A percentile compares a stretch with the other conserved stretches of the same genome.
These are phyloP conservation scores for Lecanoromycetidae sp. DNA, from an alignment of 2,329 filamentous ascomycete genomes.

Conservation along the genomic window DNA sequence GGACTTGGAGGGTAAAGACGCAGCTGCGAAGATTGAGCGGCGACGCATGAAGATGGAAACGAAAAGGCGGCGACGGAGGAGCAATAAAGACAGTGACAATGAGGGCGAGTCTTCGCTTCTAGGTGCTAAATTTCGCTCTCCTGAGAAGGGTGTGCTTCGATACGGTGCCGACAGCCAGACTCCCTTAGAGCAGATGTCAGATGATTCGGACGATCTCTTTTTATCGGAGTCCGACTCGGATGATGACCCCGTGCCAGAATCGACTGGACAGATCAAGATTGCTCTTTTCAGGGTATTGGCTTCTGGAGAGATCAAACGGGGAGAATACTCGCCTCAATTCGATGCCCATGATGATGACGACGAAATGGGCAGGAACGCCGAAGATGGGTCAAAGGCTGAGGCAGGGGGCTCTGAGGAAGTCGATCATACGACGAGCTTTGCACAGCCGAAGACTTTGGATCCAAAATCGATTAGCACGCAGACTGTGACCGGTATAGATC, in stretches of 20 bases:
- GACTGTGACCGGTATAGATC: conserved; percentile 96
- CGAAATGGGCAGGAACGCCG: conserved; percentile 41
- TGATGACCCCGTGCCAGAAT: conserved; percentile 78
- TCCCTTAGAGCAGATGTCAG: conserved; percentile 60
- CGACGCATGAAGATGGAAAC: conserved; percentile 62
- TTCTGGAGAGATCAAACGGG: conserved; percentile 92
- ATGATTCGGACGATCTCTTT: conserved; percentile 55
- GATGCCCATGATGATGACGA: conserved; percentile 94
- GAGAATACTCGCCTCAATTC: conserved; percentile 95
- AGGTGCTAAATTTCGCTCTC: conserved; percentile 2
- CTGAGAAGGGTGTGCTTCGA: conserved; percentile 50
- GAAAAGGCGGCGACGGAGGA: conserved; percentile 63
- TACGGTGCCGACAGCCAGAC: conserved; percentile 68
- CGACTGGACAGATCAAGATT: conserved; percentile 95
- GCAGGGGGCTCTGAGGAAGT: conserved; percentile 56
- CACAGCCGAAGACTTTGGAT: conserved; percentile 89
- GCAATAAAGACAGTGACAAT: conserved; percentile 42
- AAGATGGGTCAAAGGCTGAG: conserved; percentile 35
- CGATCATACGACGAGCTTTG: conserved; percentile 95
- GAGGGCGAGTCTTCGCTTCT: conserved; percentile 26
- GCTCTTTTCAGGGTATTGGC: conserved; percentile 90
- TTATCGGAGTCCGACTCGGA: conserved; percentile 59
- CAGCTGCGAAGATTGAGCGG: conserved; percentile 63
- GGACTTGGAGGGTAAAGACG: conserved; percentile 86
- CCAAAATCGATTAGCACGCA: conserved; percentile 97